phyloP scores from a whole-genome alignment of 2,329 filamentous ascomycete genomes.

The Epichloe gansuensis region DNA sequence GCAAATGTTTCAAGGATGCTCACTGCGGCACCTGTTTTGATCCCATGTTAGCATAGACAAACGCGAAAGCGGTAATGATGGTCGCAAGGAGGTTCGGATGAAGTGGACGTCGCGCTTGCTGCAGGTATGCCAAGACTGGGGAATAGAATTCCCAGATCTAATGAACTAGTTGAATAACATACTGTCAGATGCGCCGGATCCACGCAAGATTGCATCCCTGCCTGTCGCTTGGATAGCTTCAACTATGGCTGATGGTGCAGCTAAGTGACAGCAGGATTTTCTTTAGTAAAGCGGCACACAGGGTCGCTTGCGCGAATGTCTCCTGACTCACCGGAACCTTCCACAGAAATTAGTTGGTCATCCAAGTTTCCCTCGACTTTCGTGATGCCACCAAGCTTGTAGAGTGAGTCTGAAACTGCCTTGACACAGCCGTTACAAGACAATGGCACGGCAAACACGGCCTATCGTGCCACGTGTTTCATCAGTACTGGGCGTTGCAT shows the following conservation, averaged over 20 bases:
- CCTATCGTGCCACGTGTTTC: slow-evolving; percentile 41
- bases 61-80: neutral
- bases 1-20: slow-evolving; percentile 88
- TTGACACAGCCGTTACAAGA: slow-evolving; percentile 84
- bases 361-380: slow-evolving; percentile 74
- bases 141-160: neutral
- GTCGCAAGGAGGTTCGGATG: neutral
- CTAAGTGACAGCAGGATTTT: slow-evolving; percentile 23
- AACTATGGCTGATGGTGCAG: slow-evolving; percentile 81
- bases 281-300: neutral
- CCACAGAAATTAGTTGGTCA: slow-evolving; percentile 71
- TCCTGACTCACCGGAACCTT: slow-evolving; percentile 56
- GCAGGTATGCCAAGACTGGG: neutral
- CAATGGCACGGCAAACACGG: slow-evolving; percentile 88
- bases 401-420: slow-evolving; percentile 67
- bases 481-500: slow-evolving; percentile 15
- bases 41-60: slow-evolving; percentile 4
- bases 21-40: slow-evolving; percentile 58
- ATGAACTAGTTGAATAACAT: slow-evolving; percentile 23
- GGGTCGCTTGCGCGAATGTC: neutral
- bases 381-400: slow-evolving; percentile 65
- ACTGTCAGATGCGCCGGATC: slow-evolving; percentile 78
- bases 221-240: slow-evolving; percentile 80
- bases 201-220: slow-evolving; percentile 85
- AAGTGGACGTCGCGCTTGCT: neutral